Base-by-base conservation (phyloP, 495 filamentous ascomycete genomes). In the Xylaria venustula region DNA sequence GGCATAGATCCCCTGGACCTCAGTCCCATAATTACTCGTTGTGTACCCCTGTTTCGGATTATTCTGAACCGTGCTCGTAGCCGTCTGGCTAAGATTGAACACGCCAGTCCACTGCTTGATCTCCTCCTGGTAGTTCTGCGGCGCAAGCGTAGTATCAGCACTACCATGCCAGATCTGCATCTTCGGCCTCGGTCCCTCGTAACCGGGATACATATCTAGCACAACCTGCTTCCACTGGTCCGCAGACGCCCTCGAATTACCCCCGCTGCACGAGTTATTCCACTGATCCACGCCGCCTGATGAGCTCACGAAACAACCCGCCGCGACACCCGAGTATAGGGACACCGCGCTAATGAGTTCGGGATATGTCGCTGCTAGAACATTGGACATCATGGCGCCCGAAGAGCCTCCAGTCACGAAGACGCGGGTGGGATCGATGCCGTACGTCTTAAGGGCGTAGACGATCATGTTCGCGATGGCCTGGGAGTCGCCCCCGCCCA, bases 161-260 rank as follows among this genome's bases (percentile, higher is more conserved):
- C 72, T 79, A 25, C 81, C 81, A 63, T 84, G 81, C 65, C 71
- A 81, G 55, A 84, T 71, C 74, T 85, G 83, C 80, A 88, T 83
- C 58, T 75, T 75, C 2, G 84, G 81, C 7, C 81, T 65, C 12
- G 67, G 54, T 0, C 85, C 85, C 5, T 60, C 67, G 65, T 78
- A 79, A 5, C 67, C 74, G 0, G 73, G 76, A 65, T 83, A 54
- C 75, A 82, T 76, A 44, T 74, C 69, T 5, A 76, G 58, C 5
- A 74, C 75, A 7, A 75, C 73, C 30, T 76, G 67, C 53, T 74
- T 76, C 76, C 79, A 81, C 45, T 75, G 64, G 36, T 74, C 72
- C 2, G 74, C 63, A 26, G 75, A 68, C 41, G 79, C 77, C 20
- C 64, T 50, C 67, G 67, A 63, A 63, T 73, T 58, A 40, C 79